Evolutionary conservation across 257 asterid species (phyloP).

Genomic region (Ajuga chamaepitys): DNA sequence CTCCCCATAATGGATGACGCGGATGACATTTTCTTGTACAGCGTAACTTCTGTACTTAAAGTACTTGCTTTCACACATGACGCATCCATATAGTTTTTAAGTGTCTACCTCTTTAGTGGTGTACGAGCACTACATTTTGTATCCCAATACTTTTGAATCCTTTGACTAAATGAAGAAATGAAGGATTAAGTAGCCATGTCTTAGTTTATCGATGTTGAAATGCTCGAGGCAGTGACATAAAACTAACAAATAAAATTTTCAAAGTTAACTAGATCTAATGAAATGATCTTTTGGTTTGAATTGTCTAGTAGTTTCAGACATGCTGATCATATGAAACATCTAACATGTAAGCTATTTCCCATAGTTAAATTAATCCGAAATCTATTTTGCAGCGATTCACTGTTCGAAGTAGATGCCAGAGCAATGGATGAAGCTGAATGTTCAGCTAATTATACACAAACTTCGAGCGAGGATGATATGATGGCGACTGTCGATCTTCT

Average conservation of each 20-base stretch:
- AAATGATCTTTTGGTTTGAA: background rate
- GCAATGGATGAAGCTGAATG: slow-evolving; percentile 8
- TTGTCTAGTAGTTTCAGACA: background rate
- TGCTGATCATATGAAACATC: background rate
- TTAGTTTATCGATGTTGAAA: background rate
- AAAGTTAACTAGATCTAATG: background rate
- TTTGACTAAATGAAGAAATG: background rate
- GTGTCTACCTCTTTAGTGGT: background rate
- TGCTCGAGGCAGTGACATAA: background rate
- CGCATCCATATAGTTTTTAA: slow-evolving; percentile 24
- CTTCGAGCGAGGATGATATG: slow-evolving; percentile 17
- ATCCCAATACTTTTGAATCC: background rate
- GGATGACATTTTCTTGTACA: slow-evolving; percentile 40
- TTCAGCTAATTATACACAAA: slow-evolving; percentile 14
- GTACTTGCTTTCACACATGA: slow-evolving; percentile 23
- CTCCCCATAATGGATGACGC: slow-evolving; percentile 22
- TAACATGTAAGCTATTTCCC: background rate
- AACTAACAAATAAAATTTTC: background rate
- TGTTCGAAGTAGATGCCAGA: slow-evolving; percentile 24
- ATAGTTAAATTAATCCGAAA: background rate
- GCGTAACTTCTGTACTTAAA: slow-evolving; percentile 25
- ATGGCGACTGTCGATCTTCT: slow-evolving; percentile 12
- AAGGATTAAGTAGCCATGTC: background rate
- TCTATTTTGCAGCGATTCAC: slow-evolving; percentile 31
- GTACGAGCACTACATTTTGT: background rate